Evolutionary conservation across 257 asterid species (phyloP).

Genomic region (Ehretia macrophylla): DNA sequence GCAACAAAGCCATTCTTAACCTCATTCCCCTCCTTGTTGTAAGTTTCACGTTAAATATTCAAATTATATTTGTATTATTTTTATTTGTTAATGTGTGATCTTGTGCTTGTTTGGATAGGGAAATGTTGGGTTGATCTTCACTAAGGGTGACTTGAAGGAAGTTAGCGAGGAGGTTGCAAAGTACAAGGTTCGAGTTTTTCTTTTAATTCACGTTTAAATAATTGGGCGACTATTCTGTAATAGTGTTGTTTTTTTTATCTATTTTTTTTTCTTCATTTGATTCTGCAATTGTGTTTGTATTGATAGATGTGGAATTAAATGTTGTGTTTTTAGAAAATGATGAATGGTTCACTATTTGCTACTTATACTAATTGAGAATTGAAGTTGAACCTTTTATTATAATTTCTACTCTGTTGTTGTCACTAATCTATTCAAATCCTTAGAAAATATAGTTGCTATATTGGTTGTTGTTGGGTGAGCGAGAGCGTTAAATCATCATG

Average conservation of each 20-base stretch:
- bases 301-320: no score
- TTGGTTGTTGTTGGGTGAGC: no score
- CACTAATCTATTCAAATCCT: no score
- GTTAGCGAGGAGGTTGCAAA: constrained; percentile 93
- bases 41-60: constrained; percentile 13
- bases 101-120: constrained; percentile 40
- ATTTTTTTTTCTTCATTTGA: neutral
- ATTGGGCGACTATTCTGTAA: neutral
- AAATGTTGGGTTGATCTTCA: constrained; percentile 88
- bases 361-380: no score
- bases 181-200: constrained; percentile 53
- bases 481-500: no score
- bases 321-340: no score
- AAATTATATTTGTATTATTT: neutral
- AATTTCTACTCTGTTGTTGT: no score
- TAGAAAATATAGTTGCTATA: no score
- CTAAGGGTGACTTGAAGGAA: constrained; percentile 97
- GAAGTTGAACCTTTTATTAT: no score
- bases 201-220: neutral
- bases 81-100: neutral
- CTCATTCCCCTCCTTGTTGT: constrained; percentile 85
- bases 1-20: constrained; percentile 56
- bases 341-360: no score
- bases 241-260: no score
- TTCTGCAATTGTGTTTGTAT: neutral